These are phyloP conservation scores for Amanita molliuscula DNA, from an alignment of 768 basidiomycete species.

Conservation along the genomic window DNA sequence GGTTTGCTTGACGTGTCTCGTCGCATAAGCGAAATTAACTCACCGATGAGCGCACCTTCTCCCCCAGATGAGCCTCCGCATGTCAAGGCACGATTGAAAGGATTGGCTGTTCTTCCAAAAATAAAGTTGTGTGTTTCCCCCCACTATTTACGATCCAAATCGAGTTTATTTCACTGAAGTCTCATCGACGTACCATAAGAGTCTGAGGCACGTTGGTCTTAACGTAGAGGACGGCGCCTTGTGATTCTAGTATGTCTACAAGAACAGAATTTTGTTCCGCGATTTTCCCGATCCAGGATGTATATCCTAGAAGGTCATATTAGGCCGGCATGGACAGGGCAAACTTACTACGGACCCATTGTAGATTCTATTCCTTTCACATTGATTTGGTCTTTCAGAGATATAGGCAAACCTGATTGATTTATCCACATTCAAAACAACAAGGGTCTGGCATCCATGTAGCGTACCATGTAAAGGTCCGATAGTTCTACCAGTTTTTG, in stretches of 20 bases:
- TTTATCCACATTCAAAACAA: background rate
- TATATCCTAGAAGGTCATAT: slow-evolving; percentile 39
- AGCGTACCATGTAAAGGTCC: slow-evolving; percentile 60
- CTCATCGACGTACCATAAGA: slow-evolving; percentile 44
- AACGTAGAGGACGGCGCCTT: slow-evolving; percentile 64
- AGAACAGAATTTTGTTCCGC: slow-evolving; percentile 52
- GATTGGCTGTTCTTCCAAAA: slow-evolving; percentile 73
- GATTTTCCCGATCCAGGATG: slow-evolving; percentile 57
- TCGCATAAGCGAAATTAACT: slow-evolving; percentile 9
- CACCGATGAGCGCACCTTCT: slow-evolving; percentile 68
- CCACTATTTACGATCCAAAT: slow-evolving; percentile 35
- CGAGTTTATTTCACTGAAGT: background rate
- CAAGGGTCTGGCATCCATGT: background rate
- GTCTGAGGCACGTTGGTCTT: slow-evolving; percentile 75
- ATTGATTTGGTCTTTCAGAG: slow-evolving; percentile 64
- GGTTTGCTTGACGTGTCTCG: background rate
- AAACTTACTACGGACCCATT: slow-evolving; percentile 32
- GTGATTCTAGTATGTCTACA: slow-evolving; percentile 52
- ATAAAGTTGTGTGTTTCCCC: slow-evolving; percentile 70
- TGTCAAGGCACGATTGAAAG: slow-evolving; percentile 60
- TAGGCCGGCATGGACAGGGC: background rate
- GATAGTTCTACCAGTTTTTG: slow-evolving; percentile 48
- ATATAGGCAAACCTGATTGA: slow-evolving; percentile 45
- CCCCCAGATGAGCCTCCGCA: slow-evolving; percentile 81
- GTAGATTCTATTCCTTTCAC: slow-evolving; percentile 62